These are phyloP conservation scores for Butyriboletus appendiculatus DNA, from an alignment of 1,284 basidiomycete species.

Conservation along the genomic window DNA sequence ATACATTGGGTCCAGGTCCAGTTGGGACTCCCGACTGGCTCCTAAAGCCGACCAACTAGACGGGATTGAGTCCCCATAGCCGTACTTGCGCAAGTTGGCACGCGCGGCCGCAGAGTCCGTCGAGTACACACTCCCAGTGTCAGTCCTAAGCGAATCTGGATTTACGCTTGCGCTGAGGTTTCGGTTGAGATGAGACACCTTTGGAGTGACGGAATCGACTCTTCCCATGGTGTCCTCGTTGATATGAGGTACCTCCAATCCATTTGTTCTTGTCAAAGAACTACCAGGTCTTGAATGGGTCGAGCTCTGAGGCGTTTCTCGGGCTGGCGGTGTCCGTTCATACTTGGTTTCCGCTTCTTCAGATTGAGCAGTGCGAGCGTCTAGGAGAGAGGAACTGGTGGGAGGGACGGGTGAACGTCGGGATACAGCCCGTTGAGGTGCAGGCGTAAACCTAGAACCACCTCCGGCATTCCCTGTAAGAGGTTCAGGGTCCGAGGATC, in stretches of 20 bases:
- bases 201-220: neutral
- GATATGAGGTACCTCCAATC: neutral
- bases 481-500: conserved; percentile 4
- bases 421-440: conserved; percentile 22
- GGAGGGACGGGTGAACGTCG: conserved; percentile 14
- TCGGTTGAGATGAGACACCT: conserved; percentile 10
- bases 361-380: neutral
- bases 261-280: neutral
- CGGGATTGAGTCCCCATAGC: conserved; percentile 23
- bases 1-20: conserved; percentile 13
- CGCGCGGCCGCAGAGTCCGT: conserved; percentile 24
- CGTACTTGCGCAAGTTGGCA: conserved; percentile 28
- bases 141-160: conserved; percentile 10
- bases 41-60: conserved; percentile 28
- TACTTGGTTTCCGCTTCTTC: conserved; percentile 1
- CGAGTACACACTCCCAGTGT: conserved; percentile 32
- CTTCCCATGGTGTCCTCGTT: neutral
- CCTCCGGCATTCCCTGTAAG: neutral
- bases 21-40: conserved; percentile 14
- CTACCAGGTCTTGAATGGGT: neutral
- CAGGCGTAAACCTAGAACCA: conserved; percentile 25
- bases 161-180: neutral
- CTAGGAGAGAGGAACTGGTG: neutral
- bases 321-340: neutral
- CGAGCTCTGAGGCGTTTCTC: neutral